Evolutionary conservation across 768 basidiomycete species (phyloP).

Genomic region (Mycena rebaudengoi): DNA sequence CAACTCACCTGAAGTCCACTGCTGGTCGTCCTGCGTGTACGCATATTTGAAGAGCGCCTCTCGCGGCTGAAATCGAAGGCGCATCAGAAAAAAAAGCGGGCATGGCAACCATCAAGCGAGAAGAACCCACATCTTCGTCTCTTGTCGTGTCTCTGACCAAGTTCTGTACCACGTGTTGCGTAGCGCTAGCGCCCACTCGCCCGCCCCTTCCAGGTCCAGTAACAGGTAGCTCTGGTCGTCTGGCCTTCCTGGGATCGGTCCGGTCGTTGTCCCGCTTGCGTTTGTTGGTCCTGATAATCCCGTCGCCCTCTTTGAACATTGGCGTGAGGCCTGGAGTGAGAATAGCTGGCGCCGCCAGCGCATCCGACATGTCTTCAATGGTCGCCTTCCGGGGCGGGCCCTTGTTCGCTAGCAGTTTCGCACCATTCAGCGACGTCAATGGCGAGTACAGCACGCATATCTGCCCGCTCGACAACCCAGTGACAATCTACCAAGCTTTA

Average conservation of each 20-base stretch:
- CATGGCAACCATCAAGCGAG: conserved; percentile 34
- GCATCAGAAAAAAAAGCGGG: conserved; percentile 24
- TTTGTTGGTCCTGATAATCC: conserved; percentile 77
- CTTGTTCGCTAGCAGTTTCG: conserved; percentile 87
- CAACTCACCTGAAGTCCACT: conserved; percentile 84
- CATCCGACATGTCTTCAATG: conserved; percentile 89
- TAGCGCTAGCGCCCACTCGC: conserved; percentile 94
- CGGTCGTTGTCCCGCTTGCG: conserved; percentile 91
- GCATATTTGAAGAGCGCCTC: conserved; percentile 97
- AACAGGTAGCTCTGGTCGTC: conserved; percentile 91
- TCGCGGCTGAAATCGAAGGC: conserved; percentile 73
- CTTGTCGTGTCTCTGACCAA: conserved; percentile 90
- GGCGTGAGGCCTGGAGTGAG: conserved; percentile 92
- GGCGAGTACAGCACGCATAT: conserved; percentile 95
- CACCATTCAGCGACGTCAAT: conserved; percentile 87
- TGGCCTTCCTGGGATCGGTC: conserved; percentile 90
- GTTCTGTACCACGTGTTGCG: conserved; percentile 96
- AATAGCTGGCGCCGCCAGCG: conserved; percentile 86
- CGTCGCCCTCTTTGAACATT: conserved; percentile 88
- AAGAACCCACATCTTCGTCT: conserved; percentile 90
- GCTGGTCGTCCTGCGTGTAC: conserved; percentile 76
- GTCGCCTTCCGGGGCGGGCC: conserved; percentile 85
- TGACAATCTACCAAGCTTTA: conserved; percentile 69
- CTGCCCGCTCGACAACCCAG: conserved; percentile 87
- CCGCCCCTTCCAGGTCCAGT: conserved; percentile 94